Evolutionary conservation across 2,329 filamentous ascomycete species (phyloP), one percentile per base, ranked within the genome.

Genomic region (Escovopsis weberi): DNA sequence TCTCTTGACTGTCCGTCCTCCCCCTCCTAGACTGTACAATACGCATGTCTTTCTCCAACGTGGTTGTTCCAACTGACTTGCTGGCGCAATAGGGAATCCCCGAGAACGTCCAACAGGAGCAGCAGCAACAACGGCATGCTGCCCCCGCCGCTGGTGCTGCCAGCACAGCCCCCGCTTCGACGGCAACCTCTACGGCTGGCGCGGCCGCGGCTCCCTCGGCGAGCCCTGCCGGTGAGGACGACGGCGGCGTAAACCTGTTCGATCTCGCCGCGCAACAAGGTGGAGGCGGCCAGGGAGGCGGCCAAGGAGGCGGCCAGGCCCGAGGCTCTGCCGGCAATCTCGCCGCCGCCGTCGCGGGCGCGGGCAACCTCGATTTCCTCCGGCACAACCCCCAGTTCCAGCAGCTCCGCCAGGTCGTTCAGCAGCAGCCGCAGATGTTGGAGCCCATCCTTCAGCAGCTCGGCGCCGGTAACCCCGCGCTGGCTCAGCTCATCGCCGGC

Each of bases 401-500:
- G 66, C 91, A 98, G 66, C 76, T 98, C 46, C 83, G 91, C 49
- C 88, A 95, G 65, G 82, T 98, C 19, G 89, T 98, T 37, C 91
- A 98, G 66, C 88, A 95, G 62, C 85, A 96, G 61, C 91, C 91
- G 15, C 84, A 91, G 60, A 98, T 98, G 91, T 80, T 98, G 19
- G 91, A 98, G 68, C 89, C 91, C 6, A 96, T 98, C 52, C 71
- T 98, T 44, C 89, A 96, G 64, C 88, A 95, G 64, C 85, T 98
- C 33, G 88, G 86, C 33, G 83, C 86, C 19, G 89, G 89, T 26
- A 98, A 98, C 66, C 91, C 91, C 15, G 84, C 94, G 59, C 78
- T 98, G 43, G 91, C 91, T 7, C 82, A 89, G 60, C 73, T 95
- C 58, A 98, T 98, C 50, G 83, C 84, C 35, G 78, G 84, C 57